phyloP scores from a whole-genome alignment of 2,329 filamentous ascomycete genomes.

The Pseudopithomyces chartarum region DNA sequence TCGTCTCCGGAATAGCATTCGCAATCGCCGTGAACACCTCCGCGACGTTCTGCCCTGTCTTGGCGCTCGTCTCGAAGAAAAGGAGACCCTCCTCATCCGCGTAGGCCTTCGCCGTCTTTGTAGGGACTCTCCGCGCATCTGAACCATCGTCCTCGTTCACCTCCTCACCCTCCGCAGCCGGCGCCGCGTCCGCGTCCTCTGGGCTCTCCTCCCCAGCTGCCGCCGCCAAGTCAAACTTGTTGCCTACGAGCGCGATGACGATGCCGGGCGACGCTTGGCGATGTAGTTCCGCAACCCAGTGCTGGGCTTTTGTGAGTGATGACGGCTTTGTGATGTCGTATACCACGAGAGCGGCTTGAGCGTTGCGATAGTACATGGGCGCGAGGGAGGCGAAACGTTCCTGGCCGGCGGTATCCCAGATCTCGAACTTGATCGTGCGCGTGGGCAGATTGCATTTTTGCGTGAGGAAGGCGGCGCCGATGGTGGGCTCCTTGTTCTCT shows the following conservation, averaged over 20 bases:
- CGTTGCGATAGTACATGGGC: conserved; percentile 99
- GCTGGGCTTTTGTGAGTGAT: conserved; percentile 93
- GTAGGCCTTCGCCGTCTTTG: conserved; percentile 89
- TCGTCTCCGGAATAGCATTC: conserved; percentile 96
- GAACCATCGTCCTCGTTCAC: conserved; percentile 65
- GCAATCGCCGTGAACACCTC: conserved; percentile 98
- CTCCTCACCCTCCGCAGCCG: conserved; percentile 55
- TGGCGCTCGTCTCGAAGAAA: conserved; percentile 98
- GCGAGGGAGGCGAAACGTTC: conserved; percentile 96
- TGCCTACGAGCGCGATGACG: conserved; percentile 94
- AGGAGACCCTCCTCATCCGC: conserved; percentile 92
- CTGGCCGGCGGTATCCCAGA: conserved; percentile 98
- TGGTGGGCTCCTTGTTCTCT: conserved; percentile 99
- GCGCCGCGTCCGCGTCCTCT: conserved; percentile 56
- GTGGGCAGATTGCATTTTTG: conserved; percentile 97
- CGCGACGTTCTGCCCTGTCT: conserved; percentile 91
- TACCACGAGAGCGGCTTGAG: conserved; percentile 94
- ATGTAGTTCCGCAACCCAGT: conserved; percentile 98
- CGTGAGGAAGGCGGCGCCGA: conserved; percentile 96
- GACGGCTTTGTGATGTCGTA: conserved; percentile 98
- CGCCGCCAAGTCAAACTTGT: conserved; percentile 81
- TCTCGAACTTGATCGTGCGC: conserved; percentile 72
- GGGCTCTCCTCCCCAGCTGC: conserved; percentile 39
- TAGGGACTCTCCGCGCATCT: conserved; percentile 85
- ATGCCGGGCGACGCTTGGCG: conserved; percentile 95